phyloP scores from a whole-genome alignment of 352 stramenopile species.

The Globisporangium takayamanum region DNA sequence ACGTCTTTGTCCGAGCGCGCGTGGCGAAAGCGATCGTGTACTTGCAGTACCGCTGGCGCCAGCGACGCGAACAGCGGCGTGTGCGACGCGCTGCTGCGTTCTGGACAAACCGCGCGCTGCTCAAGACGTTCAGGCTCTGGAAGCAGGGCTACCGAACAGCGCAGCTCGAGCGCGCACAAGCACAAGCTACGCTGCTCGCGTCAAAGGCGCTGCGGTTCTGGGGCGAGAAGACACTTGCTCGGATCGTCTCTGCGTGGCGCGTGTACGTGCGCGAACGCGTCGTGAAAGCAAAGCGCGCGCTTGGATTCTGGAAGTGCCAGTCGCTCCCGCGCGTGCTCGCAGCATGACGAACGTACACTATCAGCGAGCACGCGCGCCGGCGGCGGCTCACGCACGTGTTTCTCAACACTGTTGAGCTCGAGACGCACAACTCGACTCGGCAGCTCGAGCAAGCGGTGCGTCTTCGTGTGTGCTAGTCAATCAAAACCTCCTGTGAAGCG shows the following conservation, averaged over 20 bases:
- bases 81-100: constrained; percentile 46
- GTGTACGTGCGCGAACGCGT: constrained; percentile 29
- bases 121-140: constrained; percentile 54
- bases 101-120: constrained; percentile 46
- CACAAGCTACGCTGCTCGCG: constrained; percentile 22
- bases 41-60: constrained; percentile 59
- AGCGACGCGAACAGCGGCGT: constrained; percentile 31
- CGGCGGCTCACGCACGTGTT: constrained; percentile 50
- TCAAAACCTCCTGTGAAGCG: neutral
- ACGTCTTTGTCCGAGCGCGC: constrained; percentile 29
- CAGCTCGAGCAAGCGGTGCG: constrained; percentile 42
- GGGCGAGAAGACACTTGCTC: constrained; percentile 38
- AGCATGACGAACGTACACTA: constrained; percentile 31
- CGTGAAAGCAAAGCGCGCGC: constrained; percentile 41
- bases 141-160: constrained; percentile 20
- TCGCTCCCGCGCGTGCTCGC: constrained; percentile 51
- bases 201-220: constrained; percentile 59
- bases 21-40: constrained; percentile 34
- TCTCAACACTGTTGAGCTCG: constrained; percentile 49
- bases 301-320: constrained; percentile 67
- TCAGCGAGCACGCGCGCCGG: constrained; percentile 23
- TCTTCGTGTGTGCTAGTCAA: neutral
- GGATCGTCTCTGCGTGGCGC: constrained; percentile 45
- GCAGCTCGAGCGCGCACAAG: constrained; percentile 19
- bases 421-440: constrained; percentile 59